These are phyloP conservation scores for Luffa acutangula DNA, from an alignment of 306 rosid genomes.

Conservation along the genomic window DNA sequence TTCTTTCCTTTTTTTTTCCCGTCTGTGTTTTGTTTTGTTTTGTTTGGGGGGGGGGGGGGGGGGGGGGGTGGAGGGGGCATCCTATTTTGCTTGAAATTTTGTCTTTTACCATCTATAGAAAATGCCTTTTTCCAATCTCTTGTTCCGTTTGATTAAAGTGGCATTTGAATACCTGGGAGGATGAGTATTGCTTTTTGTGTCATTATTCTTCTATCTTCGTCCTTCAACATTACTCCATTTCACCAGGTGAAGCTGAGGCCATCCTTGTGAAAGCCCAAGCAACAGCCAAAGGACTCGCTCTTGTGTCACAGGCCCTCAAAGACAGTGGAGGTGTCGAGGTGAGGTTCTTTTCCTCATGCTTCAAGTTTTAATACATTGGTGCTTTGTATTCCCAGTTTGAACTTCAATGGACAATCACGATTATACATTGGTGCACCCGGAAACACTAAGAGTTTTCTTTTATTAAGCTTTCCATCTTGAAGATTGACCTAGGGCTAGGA, in stretches of 20 bases:
- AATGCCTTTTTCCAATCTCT: not conserved
- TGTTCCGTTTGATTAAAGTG: not conserved
- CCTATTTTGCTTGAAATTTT: not conserved
- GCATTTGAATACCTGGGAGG: not conserved
- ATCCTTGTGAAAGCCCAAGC: conserved; percentile 88
- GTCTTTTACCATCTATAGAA: not conserved
- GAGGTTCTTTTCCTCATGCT: conserved; percentile 18
- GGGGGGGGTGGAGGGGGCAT: too few relatives aligned
- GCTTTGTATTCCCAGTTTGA: not conserved
- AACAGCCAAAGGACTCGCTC: conserved; percentile 69
- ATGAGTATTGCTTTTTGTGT: not conserved
- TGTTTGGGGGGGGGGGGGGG: too few relatives aligned
- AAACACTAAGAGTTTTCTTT: not conserved
- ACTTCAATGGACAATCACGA: not conserved
- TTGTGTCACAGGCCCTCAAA: conserved; percentile 58
- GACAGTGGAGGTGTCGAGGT: conserved; percentile 88
- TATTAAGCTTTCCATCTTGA: not conserved
- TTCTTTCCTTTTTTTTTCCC: not conserved
- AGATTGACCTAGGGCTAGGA: not conserved
- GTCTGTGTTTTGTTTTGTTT: too few relatives aligned
- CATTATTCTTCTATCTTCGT: conserved; percentile 9
- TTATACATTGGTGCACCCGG: not conserved
- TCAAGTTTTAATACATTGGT: not conserved
- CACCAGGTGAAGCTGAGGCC: conserved; percentile 92
- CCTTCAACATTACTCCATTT: conserved; percentile 7